These are phyloP conservation scores for Annona squamosa DNA, from an alignment of 164 flowering plant genomes.

Conservation along the genomic window DNA sequence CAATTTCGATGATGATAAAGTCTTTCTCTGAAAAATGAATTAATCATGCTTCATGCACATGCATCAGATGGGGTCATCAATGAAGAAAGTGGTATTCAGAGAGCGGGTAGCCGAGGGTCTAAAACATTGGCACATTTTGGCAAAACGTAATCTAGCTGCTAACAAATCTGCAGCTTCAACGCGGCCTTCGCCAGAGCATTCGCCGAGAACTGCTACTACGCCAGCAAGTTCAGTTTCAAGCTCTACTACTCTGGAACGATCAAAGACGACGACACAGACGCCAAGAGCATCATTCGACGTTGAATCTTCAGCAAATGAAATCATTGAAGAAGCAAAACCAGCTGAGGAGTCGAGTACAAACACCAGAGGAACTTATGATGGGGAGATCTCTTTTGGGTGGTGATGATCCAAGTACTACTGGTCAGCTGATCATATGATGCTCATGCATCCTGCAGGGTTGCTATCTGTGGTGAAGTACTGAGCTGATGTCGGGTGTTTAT, in stretches of 20 bases:
- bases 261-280: not conserved
- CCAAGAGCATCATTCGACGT: not conserved
- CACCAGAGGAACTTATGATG: slow-evolving; percentile 23
- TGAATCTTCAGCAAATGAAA: not conserved
- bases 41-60: too few species aligned
- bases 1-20: too few species aligned
- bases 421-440: too few species aligned
- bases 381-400: slow-evolving; percentile 36
- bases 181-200: slow-evolving; percentile 1
- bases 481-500: too few species aligned
- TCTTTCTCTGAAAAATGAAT: too few species aligned
- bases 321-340: slow-evolving; percentile 9
- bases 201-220: slow-evolving; percentile 3
- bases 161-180: slow-evolving; percentile 10
- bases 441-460: too few species aligned
- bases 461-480: too few species aligned
- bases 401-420: not conserved
- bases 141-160: slow-evolving; percentile 14
- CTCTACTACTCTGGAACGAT: not conserved
- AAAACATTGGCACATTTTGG: slow-evolving; percentile 35
- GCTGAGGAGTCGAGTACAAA: slow-evolving; percentile 5
- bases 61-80: slow-evolving; percentile 59
- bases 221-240: slow-evolving; percentile 6
- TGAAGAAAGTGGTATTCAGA: slow-evolving; percentile 43
- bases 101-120: slow-evolving; percentile 43